These are phyloP conservation scores for Trichosporon sp. DNA, from an alignment of 1,284 basidiomycete genomes.

Conservation along the genomic window DNA sequence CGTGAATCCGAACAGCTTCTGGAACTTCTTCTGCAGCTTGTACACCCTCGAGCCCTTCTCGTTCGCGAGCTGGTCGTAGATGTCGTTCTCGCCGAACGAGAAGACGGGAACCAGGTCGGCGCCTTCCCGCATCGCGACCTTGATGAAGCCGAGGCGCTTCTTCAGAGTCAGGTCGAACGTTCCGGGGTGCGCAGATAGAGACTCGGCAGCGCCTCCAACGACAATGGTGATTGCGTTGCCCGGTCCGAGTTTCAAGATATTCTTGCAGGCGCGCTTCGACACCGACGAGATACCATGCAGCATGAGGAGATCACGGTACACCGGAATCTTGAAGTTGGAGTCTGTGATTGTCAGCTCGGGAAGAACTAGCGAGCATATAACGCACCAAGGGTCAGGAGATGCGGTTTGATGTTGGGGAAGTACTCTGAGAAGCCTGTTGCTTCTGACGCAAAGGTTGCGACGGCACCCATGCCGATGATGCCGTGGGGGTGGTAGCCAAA, in stretches of 20 bases:
- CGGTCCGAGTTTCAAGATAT: slow-evolving; percentile 71
- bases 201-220: slow-evolving; percentile 93
- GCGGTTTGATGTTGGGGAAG: slow-evolving; percentile 87
- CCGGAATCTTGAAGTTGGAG: slow-evolving; percentile 84
- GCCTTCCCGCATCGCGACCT: slow-evolving; percentile 88
- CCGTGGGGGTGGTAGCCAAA: slow-evolving; percentile 98
- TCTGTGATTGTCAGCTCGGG: slow-evolving; percentile 20
- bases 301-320: slow-evolving; percentile 87
- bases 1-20: slow-evolving; percentile 88
- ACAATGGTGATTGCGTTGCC: slow-evolving; percentile 82
- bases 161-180: slow-evolving; percentile 81
- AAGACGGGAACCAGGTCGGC: slow-evolving; percentile 92
- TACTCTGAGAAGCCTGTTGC: slow-evolving; percentile 84
- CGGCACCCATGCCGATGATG: slow-evolving; percentile 83
- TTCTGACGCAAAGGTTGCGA: slow-evolving; percentile 91
- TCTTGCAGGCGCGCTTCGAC: slow-evolving; percentile 79
- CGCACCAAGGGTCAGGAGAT: slow-evolving; percentile 74
- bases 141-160: slow-evolving; percentile 86
- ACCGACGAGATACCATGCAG: slow-evolving; percentile 86
- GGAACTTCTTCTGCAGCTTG: slow-evolving; percentile 80
- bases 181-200: slow-evolving; percentile 84
- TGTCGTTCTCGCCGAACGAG: slow-evolving; percentile 97
- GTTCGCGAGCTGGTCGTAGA: slow-evolving; percentile 90
- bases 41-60: slow-evolving; percentile 86
- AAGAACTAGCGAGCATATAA: not conserved